phyloP scores from a whole-genome alignment of 2,329 filamentous ascomycete species.

The Ceratocystis alfenasii region DNA sequence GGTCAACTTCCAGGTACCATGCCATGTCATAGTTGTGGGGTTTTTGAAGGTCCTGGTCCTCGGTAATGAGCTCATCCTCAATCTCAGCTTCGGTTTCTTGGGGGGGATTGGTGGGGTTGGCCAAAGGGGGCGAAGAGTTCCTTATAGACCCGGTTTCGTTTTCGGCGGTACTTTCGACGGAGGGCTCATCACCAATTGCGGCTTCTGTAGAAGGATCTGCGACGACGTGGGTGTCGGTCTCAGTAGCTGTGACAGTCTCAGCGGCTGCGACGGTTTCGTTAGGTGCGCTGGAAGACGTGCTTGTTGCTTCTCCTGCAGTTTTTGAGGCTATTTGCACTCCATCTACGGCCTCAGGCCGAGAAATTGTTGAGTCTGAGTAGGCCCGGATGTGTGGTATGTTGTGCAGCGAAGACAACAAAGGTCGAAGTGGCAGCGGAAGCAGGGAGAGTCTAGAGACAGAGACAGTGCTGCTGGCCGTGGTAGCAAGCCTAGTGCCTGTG shows the following conservation, averaged over 20 bases:
- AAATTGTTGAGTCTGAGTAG: neutral
- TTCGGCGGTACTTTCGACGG: neutral
- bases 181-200: neutral
- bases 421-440: neutral
- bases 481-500: neutral
- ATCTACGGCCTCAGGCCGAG: neutral
- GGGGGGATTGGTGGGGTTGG: neutral
- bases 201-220: neutral
- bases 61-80: conserved; percentile 17
- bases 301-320: no score
- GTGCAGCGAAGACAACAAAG: neutral
- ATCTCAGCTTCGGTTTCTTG: conserved; percentile 14
- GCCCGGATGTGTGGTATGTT: neutral
- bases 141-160: neutral
- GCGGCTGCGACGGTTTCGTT: neutral
- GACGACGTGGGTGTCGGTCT: neutral
- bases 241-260: neutral
- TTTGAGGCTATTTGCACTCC: neutral
- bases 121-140: no score
- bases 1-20: conserved; percentile 78
- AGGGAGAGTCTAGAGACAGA: neutral
- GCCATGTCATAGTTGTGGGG: conserved; percentile 36
- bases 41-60: conserved; percentile 25
- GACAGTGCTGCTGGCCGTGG: neutral
- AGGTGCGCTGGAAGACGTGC: no score